Conservation (phyloP, 106 monocot species). For the Allium cepa region DNA sequence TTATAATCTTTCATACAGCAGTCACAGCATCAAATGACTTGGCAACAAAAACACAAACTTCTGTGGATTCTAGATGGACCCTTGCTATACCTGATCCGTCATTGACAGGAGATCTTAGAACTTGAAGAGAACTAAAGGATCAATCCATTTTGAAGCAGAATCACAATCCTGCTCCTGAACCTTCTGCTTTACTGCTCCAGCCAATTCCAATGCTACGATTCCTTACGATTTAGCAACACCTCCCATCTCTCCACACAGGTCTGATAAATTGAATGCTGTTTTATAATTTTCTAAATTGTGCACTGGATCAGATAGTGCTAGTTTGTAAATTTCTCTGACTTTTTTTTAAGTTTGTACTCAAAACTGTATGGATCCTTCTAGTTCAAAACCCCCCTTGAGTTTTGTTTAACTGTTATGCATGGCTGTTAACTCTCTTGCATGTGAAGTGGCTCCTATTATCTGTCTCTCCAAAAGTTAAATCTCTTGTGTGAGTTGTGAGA, state of each 20-base stretch:
- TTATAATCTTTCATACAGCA: slow-evolving; percentile 10
- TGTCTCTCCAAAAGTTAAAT: no score
- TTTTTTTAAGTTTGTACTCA: no score
- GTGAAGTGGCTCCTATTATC: no score
- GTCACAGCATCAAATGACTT: slow-evolving; percentile 16
- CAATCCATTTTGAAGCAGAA: slow-evolving; percentile 9
- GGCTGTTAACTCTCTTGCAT: no score
- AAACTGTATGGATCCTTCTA: no score
- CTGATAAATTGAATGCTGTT: slow-evolving; percentile 32
- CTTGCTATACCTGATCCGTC: slow-evolving; percentile 2
- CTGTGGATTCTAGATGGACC: slow-evolving; percentile 11
- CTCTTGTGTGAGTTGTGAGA: no score
- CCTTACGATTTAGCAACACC: slow-evolving; percentile 42
- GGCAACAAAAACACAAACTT: slow-evolving; percentile 18
- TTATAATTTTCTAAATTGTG: no score
- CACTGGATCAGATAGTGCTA: no score
- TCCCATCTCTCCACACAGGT: slow-evolving; percentile 41
- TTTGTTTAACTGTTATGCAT: no score
- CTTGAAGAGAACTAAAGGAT: slow-evolving; percentile 16
- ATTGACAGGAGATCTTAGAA: slow-evolving; percentile 8
- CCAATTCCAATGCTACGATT: slow-evolving; percentile 34
- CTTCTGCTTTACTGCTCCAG: slow-evolving; percentile 19
- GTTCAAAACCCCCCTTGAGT: no score
- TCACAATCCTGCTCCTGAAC: slow-evolving; percentile 12
- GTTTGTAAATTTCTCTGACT: no score